A percentile compares a stretch with the other conserved stretches of the same genome.
Evolutionary conservation across 495 filamentous ascomycete species (phyloP).

Genomic region (Penicillium longicatenatum): DNA sequence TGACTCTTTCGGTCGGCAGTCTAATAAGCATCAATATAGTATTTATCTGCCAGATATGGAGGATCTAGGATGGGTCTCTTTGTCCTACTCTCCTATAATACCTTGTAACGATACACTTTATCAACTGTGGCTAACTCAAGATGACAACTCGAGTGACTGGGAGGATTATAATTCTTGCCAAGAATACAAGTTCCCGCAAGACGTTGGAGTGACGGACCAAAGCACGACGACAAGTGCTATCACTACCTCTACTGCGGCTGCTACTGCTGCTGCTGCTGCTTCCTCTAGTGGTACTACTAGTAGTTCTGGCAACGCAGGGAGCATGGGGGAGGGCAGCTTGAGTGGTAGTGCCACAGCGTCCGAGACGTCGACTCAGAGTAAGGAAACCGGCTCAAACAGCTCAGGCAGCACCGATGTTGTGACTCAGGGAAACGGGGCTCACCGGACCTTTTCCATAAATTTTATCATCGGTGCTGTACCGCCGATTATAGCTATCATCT

Average conservation of each 20-base stretch:
- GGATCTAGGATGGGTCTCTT: not conserved
- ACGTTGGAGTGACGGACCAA: not conserved
- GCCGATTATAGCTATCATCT: too few relatives aligned
- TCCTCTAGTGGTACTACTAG: too few relatives aligned
- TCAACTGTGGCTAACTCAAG: not conserved
- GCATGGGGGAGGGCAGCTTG: not conserved
- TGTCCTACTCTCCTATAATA: not conserved
- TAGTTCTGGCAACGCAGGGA: not conserved
- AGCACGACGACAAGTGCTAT: not conserved
- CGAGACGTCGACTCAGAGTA: not conserved
- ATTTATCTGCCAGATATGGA: not conserved
- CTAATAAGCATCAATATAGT: not conserved
- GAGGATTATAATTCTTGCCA: not conserved
- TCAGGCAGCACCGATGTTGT: not conserved
- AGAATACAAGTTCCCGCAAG: not conserved
- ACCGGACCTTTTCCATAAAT: not conserved
- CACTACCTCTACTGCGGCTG: not conserved
- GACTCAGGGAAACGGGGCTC: not conserved
- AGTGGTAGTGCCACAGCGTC: not conserved
- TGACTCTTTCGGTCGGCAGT: not conserved
- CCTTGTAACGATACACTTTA: constrained; percentile 9
- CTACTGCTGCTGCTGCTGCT: too few relatives aligned
- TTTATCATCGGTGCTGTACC: not conserved
- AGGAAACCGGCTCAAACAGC: not conserved
- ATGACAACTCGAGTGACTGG: not conserved